Conservation (phyloP, 2,329 filamentous ascomycete genomes). For the Alternaria rosae region DNA sequence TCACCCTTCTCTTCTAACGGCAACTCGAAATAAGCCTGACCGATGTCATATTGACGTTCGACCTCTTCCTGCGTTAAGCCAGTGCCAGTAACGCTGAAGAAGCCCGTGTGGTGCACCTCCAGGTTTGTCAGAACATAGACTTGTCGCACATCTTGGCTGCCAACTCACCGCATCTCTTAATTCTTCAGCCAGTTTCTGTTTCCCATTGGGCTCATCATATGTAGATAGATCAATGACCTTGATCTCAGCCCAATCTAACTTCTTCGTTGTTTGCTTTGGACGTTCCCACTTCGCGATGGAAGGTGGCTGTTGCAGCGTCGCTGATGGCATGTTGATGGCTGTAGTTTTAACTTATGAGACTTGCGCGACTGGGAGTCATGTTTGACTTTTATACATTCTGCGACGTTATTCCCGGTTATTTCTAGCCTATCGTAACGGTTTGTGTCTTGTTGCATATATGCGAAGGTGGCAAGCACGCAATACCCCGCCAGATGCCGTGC, state of each 20-base stretch:
- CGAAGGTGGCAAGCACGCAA: slow-evolving; percentile 31
- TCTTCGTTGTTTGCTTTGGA: slow-evolving; percentile 31
- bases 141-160: not conserved
- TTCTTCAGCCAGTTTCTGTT: slow-evolving; percentile 61
- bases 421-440: not conserved
- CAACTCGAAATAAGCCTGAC: slow-evolving; percentile 41
- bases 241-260: slow-evolving; percentile 41
- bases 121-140: not conserved
- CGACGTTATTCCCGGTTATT: not conserved
- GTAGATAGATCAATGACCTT: slow-evolving; percentile 53
- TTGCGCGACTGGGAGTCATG: not conserved
- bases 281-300: slow-evolving; percentile 37
- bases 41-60: slow-evolving; percentile 44
- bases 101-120: slow-evolving; percentile 40
- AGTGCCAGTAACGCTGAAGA: slow-evolving; percentile 42
- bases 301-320: slow-evolving; percentile 20
- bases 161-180: slow-evolving; percentile 60
- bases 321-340: slow-evolving; percentile 31
- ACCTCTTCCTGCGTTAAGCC: slow-evolving; percentile 41
- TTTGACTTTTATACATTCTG: not conserved
- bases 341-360: not conserved
- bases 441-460: not conserved
- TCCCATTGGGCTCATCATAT: slow-evolving; percentile 63
- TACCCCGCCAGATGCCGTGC: slow-evolving; percentile 32
- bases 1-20: slow-evolving; percentile 39